Conservation (phyloP, 2,329 filamentous ascomycete genomes). For the Nakataea oryzae region DNA sequence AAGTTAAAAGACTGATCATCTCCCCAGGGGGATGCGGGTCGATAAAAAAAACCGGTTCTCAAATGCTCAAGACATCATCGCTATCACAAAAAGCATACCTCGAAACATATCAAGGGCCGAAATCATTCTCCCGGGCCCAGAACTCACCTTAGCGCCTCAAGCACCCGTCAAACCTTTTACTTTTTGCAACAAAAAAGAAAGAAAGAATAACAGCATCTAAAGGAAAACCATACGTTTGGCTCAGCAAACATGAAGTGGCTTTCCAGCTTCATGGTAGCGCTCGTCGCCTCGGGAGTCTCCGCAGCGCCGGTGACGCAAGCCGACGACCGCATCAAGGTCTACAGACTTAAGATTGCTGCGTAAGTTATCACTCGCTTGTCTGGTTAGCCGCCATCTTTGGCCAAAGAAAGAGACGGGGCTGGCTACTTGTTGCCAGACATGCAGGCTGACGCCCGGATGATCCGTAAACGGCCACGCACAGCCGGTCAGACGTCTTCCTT, state of each 20-base stretch:
- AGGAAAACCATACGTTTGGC: neutral
- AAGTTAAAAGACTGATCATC: neutral
- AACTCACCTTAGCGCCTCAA: too few relatives aligned
- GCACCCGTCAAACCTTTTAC: too few relatives aligned
- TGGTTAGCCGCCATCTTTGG: too few relatives aligned
- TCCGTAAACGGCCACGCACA: neutral
- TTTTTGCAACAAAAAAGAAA: too few relatives aligned
- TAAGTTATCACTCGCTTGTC: neutral
- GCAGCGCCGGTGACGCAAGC: neutral
- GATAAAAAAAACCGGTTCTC: neutral
- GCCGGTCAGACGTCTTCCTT: slow-evolving; percentile 8
- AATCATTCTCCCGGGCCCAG: too few relatives aligned
- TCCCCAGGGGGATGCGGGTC: neutral
- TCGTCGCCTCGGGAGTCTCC: neutral
- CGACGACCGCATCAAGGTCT: neutral
- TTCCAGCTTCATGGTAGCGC: neutral
- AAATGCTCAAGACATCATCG: too few relatives aligned
- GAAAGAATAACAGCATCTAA: too few relatives aligned
- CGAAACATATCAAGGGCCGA: too few relatives aligned
- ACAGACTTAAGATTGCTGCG: slow-evolving; percentile 5
- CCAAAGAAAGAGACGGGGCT: too few relatives aligned
- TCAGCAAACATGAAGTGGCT: slow-evolving; percentile 4
- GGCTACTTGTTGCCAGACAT: neutral
- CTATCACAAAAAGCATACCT: too few relatives aligned
- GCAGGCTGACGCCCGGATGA: neutral